Base-by-base conservation (phyloP, 139 green algal genomes). In the Helicosporidium sp. region DNA sequence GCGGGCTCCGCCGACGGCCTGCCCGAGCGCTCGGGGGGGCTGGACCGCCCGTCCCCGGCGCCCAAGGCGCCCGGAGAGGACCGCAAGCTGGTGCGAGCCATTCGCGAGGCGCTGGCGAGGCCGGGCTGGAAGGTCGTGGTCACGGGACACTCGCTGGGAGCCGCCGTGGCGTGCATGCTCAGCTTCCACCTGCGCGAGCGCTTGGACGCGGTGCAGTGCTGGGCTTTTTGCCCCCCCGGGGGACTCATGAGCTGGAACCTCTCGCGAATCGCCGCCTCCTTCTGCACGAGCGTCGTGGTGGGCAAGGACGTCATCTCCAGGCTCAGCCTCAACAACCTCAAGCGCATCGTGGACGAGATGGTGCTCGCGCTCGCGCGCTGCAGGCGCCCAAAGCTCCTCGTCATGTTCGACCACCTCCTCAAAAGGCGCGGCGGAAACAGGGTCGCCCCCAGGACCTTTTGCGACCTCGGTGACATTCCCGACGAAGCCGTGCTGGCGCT, bases 91-190 rank as follows among this genome's bases (percentile, higher is more conserved):
- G 31, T 37, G 31, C 10, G 31, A 10, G 31, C 13, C 31, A 13
- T 37, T 13, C 31, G 31, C 10, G 10, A 13, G 10, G 31, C 31
- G 31, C 31, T 10, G 31, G 10, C 10, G 31, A 57, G 51, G 44
- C 43, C 64, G 35, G 62, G 54, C 27, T 83, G 74, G 73, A 40
- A 58, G 27, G 33, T 85, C 36, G 61, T 81, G 35, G 52, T 85
- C n/a, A 75, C 68, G 25, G 76, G 76, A 16, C 66, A 79, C 64
- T 68, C 48, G 24, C 62, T 85, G 45, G 76, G 76, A 0, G 76
- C 68, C 0, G 76, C 72, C 5, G 73, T 77, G 41, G 72, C 74
- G 10, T 62, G 60, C 16, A 57, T 85, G 40, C 47, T 83, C 26
- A 60, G 66, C 25, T 51, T 85, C 13, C 58, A 69, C 25, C 60